A percentile compares a stretch with the other conserved stretches of the same genome.
Conservation (phyloP, 2,329 filamentous ascomycete genomes). For the Calonectria multiphialidica region DNA sequence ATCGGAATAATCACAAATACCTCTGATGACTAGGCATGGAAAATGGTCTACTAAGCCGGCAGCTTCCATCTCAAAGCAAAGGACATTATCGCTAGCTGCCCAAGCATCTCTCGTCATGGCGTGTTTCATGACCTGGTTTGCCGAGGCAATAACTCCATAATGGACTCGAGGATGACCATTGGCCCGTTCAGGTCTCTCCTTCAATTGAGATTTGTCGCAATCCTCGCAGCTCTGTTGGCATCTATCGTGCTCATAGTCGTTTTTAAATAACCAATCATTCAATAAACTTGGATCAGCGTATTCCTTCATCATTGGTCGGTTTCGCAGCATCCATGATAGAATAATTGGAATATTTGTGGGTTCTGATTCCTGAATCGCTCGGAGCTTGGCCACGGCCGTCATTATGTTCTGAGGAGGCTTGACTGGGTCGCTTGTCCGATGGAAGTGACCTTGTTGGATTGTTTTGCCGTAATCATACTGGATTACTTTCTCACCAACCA, state of each 20-base stretch:
- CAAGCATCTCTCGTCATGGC: constrained; percentile 39
- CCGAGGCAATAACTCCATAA: background rate
- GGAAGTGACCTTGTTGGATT: background rate
- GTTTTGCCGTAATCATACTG: constrained; percentile 42
- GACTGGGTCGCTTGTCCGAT: background rate
- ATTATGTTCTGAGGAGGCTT: background rate
- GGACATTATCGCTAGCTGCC: constrained; percentile 21
- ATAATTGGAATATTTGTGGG: background rate
- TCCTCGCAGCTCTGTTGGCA: background rate
- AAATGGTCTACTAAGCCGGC: background rate
- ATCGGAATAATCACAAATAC: background rate
- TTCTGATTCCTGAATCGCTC: background rate
- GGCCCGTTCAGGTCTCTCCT: background rate
- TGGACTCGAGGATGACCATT: background rate
- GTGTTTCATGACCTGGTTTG: background rate
- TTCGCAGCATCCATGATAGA: background rate
- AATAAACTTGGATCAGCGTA: background rate
- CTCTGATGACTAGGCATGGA: background rate
- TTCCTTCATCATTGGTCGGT: background rate
- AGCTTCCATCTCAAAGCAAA: constrained; percentile 47
- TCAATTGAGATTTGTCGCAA: background rate
- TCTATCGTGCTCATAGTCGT: background rate
- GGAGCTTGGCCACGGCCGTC: background rate
- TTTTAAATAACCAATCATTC: background rate
- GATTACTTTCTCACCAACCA: constrained; percentile 40